Percentiles rank a stretch among this genome's conserved stretches.
Evolutionary conservation across 306 rosid genomes (phyloP).

Genomic region (Inga oerstediana): DNA sequence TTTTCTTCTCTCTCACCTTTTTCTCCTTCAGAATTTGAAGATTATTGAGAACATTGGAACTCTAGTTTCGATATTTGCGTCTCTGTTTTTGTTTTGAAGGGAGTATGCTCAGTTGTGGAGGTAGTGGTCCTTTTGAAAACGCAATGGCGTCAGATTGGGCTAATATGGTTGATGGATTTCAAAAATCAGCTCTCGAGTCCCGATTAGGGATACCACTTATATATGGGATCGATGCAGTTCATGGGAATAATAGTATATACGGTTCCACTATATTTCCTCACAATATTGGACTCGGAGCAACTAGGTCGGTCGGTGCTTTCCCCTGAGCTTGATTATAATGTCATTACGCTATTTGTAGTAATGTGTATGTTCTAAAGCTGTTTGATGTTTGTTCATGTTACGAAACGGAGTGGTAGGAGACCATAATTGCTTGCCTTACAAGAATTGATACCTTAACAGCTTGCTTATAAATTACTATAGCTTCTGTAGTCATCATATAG

Average conservation of each 20-base stretch:
- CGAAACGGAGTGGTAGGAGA: neutral
- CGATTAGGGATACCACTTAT: slow-evolving; percentile 80
- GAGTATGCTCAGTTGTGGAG: slow-evolving; percentile 75
- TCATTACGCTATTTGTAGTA: neutral
- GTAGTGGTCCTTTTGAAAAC: slow-evolving; percentile 70
- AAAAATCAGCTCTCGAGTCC: slow-evolving; percentile 61
- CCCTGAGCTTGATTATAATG: slow-evolving; percentile 3
- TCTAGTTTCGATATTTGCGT: slow-evolving; percentile 11
- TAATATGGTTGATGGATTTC: slow-evolving; percentile 79
- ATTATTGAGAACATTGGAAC: too few species aligned
- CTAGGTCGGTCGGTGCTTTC: slow-evolving; percentile 52
- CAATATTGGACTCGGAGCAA: slow-evolving; percentile 86
- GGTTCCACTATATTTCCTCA: slow-evolving; percentile 89
- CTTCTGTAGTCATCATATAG: neutral
- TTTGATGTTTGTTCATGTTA: neutral
- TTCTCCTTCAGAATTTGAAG: neutral
- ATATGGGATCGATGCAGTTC: slow-evolving; percentile 84
- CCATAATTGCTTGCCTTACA: neutral
- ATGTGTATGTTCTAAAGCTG: neutral
- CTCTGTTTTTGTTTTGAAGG: slow-evolving; percentile 43
- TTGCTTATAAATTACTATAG: neutral
- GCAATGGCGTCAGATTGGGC: slow-evolving; percentile 85
- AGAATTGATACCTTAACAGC: slow-evolving; percentile 14
- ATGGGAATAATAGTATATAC: slow-evolving; percentile 75
- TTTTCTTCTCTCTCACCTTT: neutral